phyloP scores from a whole-genome alignment of 148 eudicot genomes.

The Rhododendron williamsianum region DNA sequence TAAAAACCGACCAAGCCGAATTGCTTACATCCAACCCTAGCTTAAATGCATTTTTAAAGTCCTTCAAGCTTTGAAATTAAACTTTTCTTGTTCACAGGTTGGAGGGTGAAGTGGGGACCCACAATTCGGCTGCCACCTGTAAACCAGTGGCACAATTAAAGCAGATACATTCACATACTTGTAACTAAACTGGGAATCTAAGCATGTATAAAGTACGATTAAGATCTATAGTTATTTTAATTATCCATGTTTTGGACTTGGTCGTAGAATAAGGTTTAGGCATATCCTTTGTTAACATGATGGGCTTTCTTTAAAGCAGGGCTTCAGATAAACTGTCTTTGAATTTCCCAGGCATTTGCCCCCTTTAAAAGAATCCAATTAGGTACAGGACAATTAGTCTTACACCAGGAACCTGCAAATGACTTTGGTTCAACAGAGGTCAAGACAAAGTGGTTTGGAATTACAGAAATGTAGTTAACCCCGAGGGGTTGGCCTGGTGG shows the following conservation, averaged over 20 bases:
- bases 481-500: background rate
- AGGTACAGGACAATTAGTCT: constrained; percentile 2
- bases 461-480: background rate
- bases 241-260: constrained; percentile 8
- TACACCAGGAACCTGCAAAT: background rate
- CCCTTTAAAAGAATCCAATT: constrained; percentile 7
- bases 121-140: background rate
- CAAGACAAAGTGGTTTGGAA: constrained; percentile 17
- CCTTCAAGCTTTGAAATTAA: background rate
- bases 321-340: constrained; percentile 12
- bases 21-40: too few relatives aligned
- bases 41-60: background rate
- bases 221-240: background rate
- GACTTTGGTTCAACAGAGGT: constrained; percentile 15
- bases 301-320: background rate
- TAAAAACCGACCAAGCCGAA: background rate
- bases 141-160: background rate
- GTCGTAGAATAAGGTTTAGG: constrained; percentile 1
- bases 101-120: background rate
- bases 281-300: constrained; percentile 10
- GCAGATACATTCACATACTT: background rate
- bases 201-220: constrained; percentile 1
- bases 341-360: constrained; percentile 8
- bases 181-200: background rate
- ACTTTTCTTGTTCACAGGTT: background rate